phyloP scores from a whole-genome alignment of 2,329 filamentous ascomycete species.

The Basipetospora chlamydospora region DNA sequence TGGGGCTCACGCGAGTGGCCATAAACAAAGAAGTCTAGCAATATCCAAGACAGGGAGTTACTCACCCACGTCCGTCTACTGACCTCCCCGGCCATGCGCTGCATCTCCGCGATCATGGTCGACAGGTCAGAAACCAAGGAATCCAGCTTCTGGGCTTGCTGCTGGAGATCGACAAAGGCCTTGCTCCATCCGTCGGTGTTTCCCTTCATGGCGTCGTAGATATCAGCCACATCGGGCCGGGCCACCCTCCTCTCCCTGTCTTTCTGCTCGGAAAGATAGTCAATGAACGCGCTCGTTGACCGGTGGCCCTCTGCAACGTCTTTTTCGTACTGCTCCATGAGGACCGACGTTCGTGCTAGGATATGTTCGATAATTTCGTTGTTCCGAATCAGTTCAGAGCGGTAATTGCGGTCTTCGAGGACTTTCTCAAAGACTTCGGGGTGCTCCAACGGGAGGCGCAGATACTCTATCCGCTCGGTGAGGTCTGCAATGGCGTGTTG shows the following conservation, averaged over 20 bases:
- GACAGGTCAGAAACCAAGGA: constrained; percentile 57
- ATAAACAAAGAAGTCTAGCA: not conserved
- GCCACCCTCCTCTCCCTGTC: constrained; percentile 46
- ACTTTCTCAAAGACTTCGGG: constrained; percentile 73
- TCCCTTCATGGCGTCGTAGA: constrained; percentile 80
- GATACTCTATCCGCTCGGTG: constrained; percentile 60
- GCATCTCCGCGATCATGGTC: constrained; percentile 71
- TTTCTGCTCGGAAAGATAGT: constrained; percentile 56
- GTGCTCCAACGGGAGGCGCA: constrained; percentile 74
- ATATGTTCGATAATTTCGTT: constrained; percentile 89
- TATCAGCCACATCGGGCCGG: constrained; percentile 49
- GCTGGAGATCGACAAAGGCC: constrained; percentile 62
- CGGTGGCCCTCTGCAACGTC: constrained; percentile 68
- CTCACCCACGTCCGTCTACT: constrained; percentile 64
- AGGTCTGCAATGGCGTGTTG: constrained; percentile 66
- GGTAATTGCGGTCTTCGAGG: constrained; percentile 71
- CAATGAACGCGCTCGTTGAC: constrained; percentile 60
- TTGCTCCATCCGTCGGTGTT: constrained; percentile 85
- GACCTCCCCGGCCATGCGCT: constrained; percentile 68
- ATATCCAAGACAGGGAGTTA: constrained; percentile 7
- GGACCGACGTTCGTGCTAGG: constrained; percentile 59
- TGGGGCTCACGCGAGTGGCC: too few relatives aligned
- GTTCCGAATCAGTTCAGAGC: constrained; percentile 66
- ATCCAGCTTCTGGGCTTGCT: constrained; percentile 56
- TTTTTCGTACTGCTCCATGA: constrained; percentile 62